phyloP scores from a whole-genome alignment of 768 basidiomycete genomes.

The Rhodotorula graminis region DNA sequence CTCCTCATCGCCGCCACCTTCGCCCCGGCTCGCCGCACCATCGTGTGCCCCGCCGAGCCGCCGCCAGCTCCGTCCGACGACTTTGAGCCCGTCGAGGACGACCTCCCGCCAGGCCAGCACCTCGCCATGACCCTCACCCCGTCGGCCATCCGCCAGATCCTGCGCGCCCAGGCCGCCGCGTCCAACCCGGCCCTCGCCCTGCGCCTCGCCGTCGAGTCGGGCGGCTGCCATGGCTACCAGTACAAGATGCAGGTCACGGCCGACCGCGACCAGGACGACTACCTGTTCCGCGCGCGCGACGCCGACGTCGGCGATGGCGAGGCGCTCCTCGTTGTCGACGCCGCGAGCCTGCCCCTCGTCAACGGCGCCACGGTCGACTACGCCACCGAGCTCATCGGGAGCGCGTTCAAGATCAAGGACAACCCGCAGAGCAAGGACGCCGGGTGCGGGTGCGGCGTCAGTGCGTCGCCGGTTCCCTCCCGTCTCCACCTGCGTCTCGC shows the following conservation, averaged over 20 bases:
- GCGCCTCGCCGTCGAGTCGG: slow-evolving; percentile 79
- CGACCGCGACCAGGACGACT: slow-evolving; percentile 65
- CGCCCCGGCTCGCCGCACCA: not conserved
- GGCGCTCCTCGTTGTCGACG: slow-evolving; percentile 65
- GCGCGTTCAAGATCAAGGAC: slow-evolving; percentile 71
- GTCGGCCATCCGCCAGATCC: slow-evolving; percentile 30
- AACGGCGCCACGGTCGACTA: slow-evolving; percentile 87
- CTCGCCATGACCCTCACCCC: slow-evolving; percentile 10
- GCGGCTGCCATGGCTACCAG: slow-evolving; percentile 96
- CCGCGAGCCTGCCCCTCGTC: slow-evolving; percentile 73
- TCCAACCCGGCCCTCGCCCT: slow-evolving; percentile 60
- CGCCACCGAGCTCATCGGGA: slow-evolving; percentile 90
- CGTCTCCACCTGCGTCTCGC: too few species aligned
- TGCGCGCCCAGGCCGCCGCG: slow-evolving; percentile 6
- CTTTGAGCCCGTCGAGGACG: slow-evolving; percentile 23
- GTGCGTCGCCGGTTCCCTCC: slow-evolving; percentile 10
- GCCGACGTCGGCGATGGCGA: not conserved
- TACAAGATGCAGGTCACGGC: slow-evolving; percentile 82
- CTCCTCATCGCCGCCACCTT: too few species aligned
- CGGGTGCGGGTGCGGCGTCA: slow-evolving; percentile 88
- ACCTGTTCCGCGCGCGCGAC: slow-evolving; percentile 50
- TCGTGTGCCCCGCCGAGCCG: slow-evolving; percentile 7
- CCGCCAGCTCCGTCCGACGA: slow-evolving; percentile 8
- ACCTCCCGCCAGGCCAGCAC: not conserved
- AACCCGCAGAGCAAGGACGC: slow-evolving; percentile 81